Percentiles rank a stretch among this genome's conserved stretches.
phyloP scores from a whole-genome alignment of 805 yeast genomes.

The Kodamaea kaohsiungensis region DNA sequence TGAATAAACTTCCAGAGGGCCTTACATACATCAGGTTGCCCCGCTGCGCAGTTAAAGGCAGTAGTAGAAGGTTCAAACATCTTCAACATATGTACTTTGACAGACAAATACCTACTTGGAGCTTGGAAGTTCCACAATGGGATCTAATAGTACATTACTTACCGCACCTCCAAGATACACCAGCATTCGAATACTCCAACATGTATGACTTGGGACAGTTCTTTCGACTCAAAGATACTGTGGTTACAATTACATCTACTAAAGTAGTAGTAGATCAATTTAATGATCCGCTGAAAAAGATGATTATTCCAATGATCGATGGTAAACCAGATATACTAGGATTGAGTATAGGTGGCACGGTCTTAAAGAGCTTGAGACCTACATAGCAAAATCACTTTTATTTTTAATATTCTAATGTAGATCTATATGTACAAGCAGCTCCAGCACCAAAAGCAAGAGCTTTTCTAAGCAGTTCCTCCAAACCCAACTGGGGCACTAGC shows the following conservation, averaged over 20 bases:
- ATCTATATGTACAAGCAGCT: too few relatives aligned
- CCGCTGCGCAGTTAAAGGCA: constrained; percentile 1
- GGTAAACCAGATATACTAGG: neutral
- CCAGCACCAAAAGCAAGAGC: too few relatives aligned
- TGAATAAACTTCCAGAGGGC: neutral
- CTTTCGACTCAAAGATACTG: neutral
- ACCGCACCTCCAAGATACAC: neutral
- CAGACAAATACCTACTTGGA: neutral
- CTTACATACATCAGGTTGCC: neutral
- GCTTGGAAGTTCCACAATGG: neutral
- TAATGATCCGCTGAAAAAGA: neutral
- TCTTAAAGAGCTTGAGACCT: neutral
- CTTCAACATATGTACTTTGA: neutral
- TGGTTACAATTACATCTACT: neutral
- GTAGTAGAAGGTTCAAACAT: neutral
- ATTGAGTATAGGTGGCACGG: neutral
- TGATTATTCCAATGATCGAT: neutral
- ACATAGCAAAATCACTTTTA: too few relatives aligned
- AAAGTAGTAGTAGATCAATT: neutral
- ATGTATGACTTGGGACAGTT: constrained; percentile 1
- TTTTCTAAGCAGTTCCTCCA: constrained; percentile 16
- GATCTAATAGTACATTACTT: neutral
- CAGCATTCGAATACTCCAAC: neutral
- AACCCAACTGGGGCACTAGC: constrained; percentile 55
- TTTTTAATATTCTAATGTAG: too few relatives aligned